Conservation (phyloP, 2,329 filamentous ascomycete species). For the Penicillium sp. region DNA sequence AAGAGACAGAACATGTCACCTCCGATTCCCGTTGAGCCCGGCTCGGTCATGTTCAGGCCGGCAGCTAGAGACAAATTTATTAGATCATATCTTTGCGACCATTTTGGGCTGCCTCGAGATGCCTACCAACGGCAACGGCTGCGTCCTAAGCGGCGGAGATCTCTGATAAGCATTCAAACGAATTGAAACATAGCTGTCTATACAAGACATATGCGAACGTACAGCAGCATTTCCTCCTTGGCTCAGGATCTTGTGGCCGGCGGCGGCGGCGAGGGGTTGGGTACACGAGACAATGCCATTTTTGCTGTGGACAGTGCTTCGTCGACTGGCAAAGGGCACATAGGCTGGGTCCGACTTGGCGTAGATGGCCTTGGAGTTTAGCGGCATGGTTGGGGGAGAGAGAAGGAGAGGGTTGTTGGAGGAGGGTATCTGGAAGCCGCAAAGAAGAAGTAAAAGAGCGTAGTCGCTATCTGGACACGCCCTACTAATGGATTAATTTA, state of each 20-base stretch:
- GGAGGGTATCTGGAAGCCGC: neutral
- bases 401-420: neutral
- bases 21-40: conserved; percentile 89
- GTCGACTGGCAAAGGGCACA: conserved; percentile 61
- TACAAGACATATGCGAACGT: conserved; percentile 40
- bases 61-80: conserved; percentile 61
- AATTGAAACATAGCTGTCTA: neutral
- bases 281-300: conserved; percentile 89
- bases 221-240: conserved; percentile 92
- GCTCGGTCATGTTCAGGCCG: conserved; percentile 90
- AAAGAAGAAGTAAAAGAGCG: neutral
- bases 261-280: conserved; percentile 85
- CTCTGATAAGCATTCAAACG: neutral
- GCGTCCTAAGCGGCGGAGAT: conserved; percentile 66
- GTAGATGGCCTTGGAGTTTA: conserved; percentile 53
- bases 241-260: conserved; percentile 80
- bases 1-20: conserved; percentile 97
- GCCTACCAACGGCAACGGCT: conserved; percentile 81
- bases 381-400: conserved; percentile 44
- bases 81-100: conserved; percentile 1
- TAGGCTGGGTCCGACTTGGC: conserved; percentile 49
- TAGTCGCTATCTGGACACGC: neutral
- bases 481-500: neutral
- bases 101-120: neutral
- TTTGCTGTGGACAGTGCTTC: conserved; percentile 91